Base-by-base conservation (phyloP, 306 rosid genomes). In the Psophocarpus tetragonolobus region DNA sequence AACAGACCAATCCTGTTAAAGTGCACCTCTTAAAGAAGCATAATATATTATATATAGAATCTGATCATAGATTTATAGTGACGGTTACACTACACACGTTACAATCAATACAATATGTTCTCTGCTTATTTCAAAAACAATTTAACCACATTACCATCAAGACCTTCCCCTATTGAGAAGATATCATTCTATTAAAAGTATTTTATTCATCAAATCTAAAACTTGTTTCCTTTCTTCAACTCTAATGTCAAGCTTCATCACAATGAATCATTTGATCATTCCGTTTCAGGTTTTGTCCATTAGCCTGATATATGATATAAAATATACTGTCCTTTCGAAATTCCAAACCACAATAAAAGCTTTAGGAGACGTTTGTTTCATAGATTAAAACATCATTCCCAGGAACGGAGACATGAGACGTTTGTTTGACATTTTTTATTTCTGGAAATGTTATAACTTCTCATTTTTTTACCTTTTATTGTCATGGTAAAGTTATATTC, bases 201-300 rank as follows among this genome's bases (percentile, higher is more conserved):
- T 42, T 20, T 20, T 51, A 7, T 64, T 45, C 71, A 68, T n/a
- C 23, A 41, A 6, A 71, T 72, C 17, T 18, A 29, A 29, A 56
- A 29, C 61, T 14, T 42, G 14, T 14, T 11, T 9, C 73, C 27
- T 50, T 58, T 14, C 20, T 8, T 45, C 41, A 64, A 63, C 35
- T 5, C 17, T 50, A 72, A 24, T 62, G 39, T 26, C 77, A 75
- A 35, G 75, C 30, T 33, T 42, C 56, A 53, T 30, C 50, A 63
- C 23, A 21, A 69, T 20, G 18, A 26, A 57, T 26, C 36, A 57
- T 57, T 51, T 57, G 39, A 71, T n/a, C 23, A 50, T 71, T 64
- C 58, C 35, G 50, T 39, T 29, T 21, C n/a, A 15, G 23, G 30
- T 42, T 76, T 27, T 27, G n/a, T 29, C 58, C 33, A 68, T 51